Percentiles rank a stretch among this genome's conserved stretches.
These are phyloP conservation scores for Vairimorpha necatrix DNA, from an alignment of 371 early-diverging fungal genomes.

Conservation along the genomic window DNA sequence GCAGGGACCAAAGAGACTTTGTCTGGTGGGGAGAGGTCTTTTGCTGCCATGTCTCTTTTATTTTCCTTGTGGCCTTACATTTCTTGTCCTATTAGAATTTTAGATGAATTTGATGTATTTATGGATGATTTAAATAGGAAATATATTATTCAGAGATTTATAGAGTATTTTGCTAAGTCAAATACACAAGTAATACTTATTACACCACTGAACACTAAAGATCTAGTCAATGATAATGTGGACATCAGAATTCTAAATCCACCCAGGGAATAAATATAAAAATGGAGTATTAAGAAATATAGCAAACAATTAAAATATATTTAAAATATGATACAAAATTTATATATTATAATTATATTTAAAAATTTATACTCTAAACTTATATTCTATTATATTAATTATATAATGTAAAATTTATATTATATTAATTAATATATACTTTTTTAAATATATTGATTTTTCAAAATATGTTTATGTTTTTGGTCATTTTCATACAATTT, in stretches of 20 bases:
- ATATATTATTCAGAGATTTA: constrained; percentile 53
- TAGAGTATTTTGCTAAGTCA: constrained; percentile 49
- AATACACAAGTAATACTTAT: constrained; percentile 62
- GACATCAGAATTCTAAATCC: constrained; percentile 56
- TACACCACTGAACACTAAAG: constrained; percentile 59
- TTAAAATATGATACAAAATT: too few species aligned
- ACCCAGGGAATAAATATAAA: constrained; percentile 19
- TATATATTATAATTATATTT: not conserved
- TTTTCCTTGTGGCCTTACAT: constrained; percentile 90
- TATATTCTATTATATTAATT: too few species aligned
- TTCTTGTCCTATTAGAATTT: constrained; percentile 79
- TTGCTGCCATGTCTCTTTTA: constrained; percentile 86
- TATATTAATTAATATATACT: too few species aligned
- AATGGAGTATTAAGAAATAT: not conserved
- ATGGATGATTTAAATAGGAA: constrained; percentile 71
- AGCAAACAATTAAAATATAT: not conserved
- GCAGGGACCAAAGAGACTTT: constrained; percentile 67
- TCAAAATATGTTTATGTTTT: too few species aligned
- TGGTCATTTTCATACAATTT: too few species aligned
- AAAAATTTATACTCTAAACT: not conserved
- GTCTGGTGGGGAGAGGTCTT: constrained; percentile 98
- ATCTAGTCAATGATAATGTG: constrained; percentile 48
- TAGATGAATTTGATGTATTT: constrained; percentile 99
- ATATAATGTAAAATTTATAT: too few species aligned
- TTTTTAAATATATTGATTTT: too few species aligned